Evolutionary conservation across 2,329 filamentous ascomycete genomes (phyloP).

Genomic region (Ceratocystis variospora): DNA sequence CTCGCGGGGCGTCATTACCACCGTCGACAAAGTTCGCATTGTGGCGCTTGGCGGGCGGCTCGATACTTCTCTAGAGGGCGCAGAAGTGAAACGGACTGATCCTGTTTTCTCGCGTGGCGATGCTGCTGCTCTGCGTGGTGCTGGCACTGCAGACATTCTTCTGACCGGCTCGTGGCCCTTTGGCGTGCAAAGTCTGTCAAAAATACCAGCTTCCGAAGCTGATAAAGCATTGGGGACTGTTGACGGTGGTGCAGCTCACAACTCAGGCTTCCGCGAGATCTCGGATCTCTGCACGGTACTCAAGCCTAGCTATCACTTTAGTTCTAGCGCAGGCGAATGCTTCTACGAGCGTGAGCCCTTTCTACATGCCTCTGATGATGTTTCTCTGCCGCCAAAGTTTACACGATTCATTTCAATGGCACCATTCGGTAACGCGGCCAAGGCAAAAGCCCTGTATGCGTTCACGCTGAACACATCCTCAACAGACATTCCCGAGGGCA

Average conservation of each 20-base stretch:
- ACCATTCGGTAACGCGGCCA: slow-evolving; percentile 57
- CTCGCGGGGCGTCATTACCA: slow-evolving; percentile 77
- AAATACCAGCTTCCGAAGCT: slow-evolving; percentile 34
- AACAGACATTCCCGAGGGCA: slow-evolving; percentile 49
- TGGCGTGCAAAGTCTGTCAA: slow-evolving; percentile 55
- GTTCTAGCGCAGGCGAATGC: slow-evolving; percentile 47
- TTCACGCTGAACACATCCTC: slow-evolving; percentile 42
- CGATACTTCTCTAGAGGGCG: slow-evolving; percentile 46
- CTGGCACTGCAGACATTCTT: slow-evolving; percentile 70
- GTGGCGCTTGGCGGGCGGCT: slow-evolving; percentile 69
- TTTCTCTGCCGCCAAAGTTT: slow-evolving; percentile 29
- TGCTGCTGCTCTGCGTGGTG: slow-evolving; percentile 59
- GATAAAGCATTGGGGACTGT: background rate
- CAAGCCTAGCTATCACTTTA: slow-evolving; percentile 87
- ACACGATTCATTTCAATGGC: slow-evolving; percentile 89
- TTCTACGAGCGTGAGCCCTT: slow-evolving; percentile 92
- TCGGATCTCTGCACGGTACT: slow-evolving; percentile 64
- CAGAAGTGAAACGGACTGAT: slow-evolving; percentile 59
- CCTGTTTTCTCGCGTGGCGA: slow-evolving; percentile 67
- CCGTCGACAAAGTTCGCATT: slow-evolving; percentile 75
- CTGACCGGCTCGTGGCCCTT: slow-evolving; percentile 79
- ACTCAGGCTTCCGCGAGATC: slow-evolving; percentile 46
- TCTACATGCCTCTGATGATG: slow-evolving; percentile 44
- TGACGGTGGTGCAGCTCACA: background rate
- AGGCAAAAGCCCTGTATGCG: slow-evolving; percentile 70